Conservation (phyloP, 2,329 filamentous ascomycete species). For the Xylaria sp. region DNA sequence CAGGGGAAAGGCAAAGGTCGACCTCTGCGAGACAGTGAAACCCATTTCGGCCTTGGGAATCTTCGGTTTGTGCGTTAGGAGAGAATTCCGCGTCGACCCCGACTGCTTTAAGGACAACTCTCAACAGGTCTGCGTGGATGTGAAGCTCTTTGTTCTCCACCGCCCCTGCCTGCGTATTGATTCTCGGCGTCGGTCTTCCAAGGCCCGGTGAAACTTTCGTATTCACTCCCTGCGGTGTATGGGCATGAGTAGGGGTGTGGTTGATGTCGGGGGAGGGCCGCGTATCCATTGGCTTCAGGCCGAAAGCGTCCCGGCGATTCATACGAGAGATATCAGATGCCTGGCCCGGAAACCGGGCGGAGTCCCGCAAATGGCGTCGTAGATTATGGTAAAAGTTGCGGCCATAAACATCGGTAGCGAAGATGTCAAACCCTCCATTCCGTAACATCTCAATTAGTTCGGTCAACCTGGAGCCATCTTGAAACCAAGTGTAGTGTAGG, state of each 20-base stretch:
- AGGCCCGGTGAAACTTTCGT: constrained; percentile 26
- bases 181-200: constrained; percentile 25
- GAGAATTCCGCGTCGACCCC: constrained; percentile 41
- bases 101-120: constrained; percentile 51
- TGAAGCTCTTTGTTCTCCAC: constrained; percentile 41
- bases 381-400: constrained; percentile 51
- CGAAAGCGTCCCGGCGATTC: constrained; percentile 62
- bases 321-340: constrained; percentile 49
- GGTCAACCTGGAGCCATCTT: constrained; percentile 39
- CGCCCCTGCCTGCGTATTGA: constrained; percentile 42
- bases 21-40: constrained; percentile 69
- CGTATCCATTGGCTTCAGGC: constrained; percentile 44
- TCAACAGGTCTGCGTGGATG: constrained; percentile 52
- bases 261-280: constrained; percentile 20
- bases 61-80: constrained; percentile 51
- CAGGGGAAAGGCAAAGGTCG: constrained; percentile 46
- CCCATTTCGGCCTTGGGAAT: constrained; percentile 63
- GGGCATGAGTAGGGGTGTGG: constrained; percentile 1
- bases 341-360: constrained; percentile 40
- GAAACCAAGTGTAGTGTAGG: constrained; percentile 49
- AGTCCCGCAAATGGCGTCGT: constrained; percentile 39
- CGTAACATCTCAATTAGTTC: constrained; percentile 42
- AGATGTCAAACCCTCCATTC: constrained; percentile 41
- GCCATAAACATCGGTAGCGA: constrained; percentile 48
- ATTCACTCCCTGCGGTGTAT: constrained; percentile 29